Base-by-base conservation (phyloP, 441 rosid genomes). In the Capsella rubella region DNA sequence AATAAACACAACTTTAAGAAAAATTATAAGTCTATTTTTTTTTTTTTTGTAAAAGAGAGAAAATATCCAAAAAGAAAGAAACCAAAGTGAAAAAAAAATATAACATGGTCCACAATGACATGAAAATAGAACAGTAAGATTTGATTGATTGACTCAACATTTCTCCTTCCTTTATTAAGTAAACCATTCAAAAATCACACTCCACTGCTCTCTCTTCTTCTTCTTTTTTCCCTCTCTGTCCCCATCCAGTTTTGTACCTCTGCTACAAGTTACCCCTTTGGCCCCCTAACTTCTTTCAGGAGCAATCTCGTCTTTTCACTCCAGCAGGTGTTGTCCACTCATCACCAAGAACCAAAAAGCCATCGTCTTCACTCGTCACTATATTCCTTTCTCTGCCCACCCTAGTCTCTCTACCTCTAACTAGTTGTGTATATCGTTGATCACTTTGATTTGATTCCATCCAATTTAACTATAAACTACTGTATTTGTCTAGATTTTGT, bases 251-350 rank as follows among this genome's bases (percentile, higher is more conserved):
- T 77, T 77, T 58, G 68, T 64, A 64, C 76, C 67, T 77, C 80
- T 64, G 69, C 72, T 73, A 74, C 78, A 71, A 80, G 72, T 75
- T 75, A 60, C 28, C 65, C 64, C n/a, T 50, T 54, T 21, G 25
- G 25, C 65, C 68, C 66, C 40, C 72, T 67, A 52, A 63, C 66
- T 54, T 80, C 73, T 74, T 25, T 57, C 25, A 56, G 73, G 88
- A 89, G 81, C 40, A 73, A 12, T 62, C 2, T 63, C 35, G 90
- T 84, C 62, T 80, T 82, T 89, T 39, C 18, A 0, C 0, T 53
- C 64, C 77, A 82, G 78, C 77, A 82, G 78, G 88, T 78, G 66
- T 81, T 83, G 89, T 90, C 91, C 89, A 84, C 78, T 72, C 72
- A 64, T 5, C 31, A 16, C 16, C 37, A 51, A 45, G 51, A 69